phyloP scores from a whole-genome alignment of 768 basidiomycete species.

The Rhodosporidiobolus odoratus region DNA sequence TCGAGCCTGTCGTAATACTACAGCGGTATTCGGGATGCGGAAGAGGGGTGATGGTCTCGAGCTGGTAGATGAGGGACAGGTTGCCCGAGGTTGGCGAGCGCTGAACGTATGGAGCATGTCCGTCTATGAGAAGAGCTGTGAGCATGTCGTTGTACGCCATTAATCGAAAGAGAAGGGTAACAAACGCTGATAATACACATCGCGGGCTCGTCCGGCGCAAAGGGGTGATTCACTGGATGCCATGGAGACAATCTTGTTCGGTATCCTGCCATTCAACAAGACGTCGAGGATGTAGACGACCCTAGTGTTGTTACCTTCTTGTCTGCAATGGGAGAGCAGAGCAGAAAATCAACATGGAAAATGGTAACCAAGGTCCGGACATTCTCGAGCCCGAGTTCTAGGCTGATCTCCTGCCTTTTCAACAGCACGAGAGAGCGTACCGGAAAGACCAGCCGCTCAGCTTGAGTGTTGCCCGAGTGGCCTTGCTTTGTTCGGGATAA shows the following conservation, averaged over 20 bases:
- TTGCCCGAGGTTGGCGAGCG: not conserved
- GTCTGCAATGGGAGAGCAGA: not conserved
- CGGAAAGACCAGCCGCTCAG: slow-evolving; percentile 29
- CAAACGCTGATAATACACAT: slow-evolving; percentile 17
- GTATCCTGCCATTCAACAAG: slow-evolving; percentile 10
- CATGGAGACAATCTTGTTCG: slow-evolving; percentile 9
- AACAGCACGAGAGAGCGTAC: slow-evolving; percentile 2
- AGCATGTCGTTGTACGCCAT: no score
- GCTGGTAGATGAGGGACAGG: slow-evolving; percentile 22
- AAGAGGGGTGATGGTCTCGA: slow-evolving; percentile 5
- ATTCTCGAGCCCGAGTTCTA: no score
- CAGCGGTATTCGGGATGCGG: slow-evolving; percentile 2
- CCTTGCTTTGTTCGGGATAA: slow-evolving; percentile 13
- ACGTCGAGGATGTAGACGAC: slow-evolving; percentile 28
- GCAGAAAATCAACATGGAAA: no score
- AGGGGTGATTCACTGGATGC: slow-evolving; percentile 17
- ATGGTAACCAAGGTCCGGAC: no score
- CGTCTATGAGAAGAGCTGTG: slow-evolving; percentile 3
- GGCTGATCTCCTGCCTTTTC: no score
- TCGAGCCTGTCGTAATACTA: slow-evolving; percentile 15
- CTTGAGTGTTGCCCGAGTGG: slow-evolving; percentile 14
- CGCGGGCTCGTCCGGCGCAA: slow-evolving; percentile 15
- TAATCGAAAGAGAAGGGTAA: no score
- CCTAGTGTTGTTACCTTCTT: not conserved
- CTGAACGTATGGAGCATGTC: slow-evolving; percentile 15